Conservation (phyloP, 2,329 filamentous ascomycete species). For the Zasmidium cellare region DNA sequence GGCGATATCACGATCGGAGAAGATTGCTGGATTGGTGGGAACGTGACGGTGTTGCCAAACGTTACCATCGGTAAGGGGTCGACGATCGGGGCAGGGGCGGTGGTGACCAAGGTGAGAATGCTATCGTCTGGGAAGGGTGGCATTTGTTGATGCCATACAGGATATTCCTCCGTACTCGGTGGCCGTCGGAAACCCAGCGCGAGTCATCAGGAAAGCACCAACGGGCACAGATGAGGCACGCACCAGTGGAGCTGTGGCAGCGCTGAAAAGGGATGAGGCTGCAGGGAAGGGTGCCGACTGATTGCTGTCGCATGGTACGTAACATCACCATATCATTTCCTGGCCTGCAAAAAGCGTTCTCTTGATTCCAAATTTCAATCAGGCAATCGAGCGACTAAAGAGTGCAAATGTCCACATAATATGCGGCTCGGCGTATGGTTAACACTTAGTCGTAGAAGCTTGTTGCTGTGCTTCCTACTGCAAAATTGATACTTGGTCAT, state of each 20-base stretch:
- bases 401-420: no score
- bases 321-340: no score
- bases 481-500: no score
- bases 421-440: no score
- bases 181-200: conserved; percentile 68
- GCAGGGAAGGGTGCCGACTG: neutral
- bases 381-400: no score
- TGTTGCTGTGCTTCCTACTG: no score
- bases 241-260: conserved; percentile 29
- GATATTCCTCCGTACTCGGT: conserved; percentile 64
- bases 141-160: conserved; percentile 25
- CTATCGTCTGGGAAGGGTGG: neutral
- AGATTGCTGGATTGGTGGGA: conserved; percentile 79
- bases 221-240: conserved; percentile 28
- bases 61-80: conserved; percentile 74
- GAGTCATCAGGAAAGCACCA: conserved; percentile 47
- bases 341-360: no score
- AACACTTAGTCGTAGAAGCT: no score
- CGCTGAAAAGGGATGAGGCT: conserved; percentile 4
- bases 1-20: conserved; percentile 73
- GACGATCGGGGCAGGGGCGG: conserved; percentile 76
- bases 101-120: conserved; percentile 68
- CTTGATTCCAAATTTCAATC: no score
- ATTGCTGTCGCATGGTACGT: no score
- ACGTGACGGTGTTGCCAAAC: conserved; percentile 69